A percentile compares a stretch with the other conserved stretches of the same genome.
These are phyloP conservation scores for Pichia cactophila DNA, from an alignment of 1,139 yeast species.

Conservation along the genomic window DNA sequence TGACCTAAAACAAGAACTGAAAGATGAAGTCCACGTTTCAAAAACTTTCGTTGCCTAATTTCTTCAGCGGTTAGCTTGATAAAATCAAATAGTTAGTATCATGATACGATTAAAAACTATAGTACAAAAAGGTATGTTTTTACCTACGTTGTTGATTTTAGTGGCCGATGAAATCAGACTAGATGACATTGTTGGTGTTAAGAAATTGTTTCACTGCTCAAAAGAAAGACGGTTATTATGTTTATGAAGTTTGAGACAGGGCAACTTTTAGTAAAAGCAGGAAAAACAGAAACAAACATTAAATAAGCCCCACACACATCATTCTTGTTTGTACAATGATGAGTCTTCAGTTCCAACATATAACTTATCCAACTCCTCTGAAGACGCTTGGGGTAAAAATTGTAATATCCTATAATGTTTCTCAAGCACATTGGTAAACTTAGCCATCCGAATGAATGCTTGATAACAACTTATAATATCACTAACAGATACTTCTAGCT, in stretches of 20 bases:
- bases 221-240: background rate
- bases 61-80: slow-evolving; percentile 33
- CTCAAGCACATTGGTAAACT: slow-evolving; percentile 15
- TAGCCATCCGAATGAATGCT: slow-evolving; percentile 15
- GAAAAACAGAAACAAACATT: background rate
- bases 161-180: background rate
- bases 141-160: slow-evolving; percentile 7
- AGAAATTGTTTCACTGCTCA: too few relatives aligned
- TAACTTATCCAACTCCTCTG: slow-evolving; percentile 13
- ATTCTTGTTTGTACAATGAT: background rate
- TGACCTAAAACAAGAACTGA: slow-evolving; percentile 54
- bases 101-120: background rate
- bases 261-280: background rate
- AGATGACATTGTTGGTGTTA: slow-evolving; percentile 1
- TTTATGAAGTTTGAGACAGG: background rate
- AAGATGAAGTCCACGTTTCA: slow-evolving; percentile 51
- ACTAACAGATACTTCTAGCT: slow-evolving; percentile 13
- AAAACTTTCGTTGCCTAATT: slow-evolving; percentile 41
- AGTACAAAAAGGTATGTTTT: background rate
- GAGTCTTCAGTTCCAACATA: slow-evolving; percentile 5
- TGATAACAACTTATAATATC: slow-evolving; percentile 21
- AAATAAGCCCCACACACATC: background rate
- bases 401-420: slow-evolving; percentile 19
- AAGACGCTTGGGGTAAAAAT: slow-evolving; percentile 16
- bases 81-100: background rate